phyloP scores from a whole-genome alignment of 371 early-diverging fungal species.

The Saksenaea oblongispora region DNA sequence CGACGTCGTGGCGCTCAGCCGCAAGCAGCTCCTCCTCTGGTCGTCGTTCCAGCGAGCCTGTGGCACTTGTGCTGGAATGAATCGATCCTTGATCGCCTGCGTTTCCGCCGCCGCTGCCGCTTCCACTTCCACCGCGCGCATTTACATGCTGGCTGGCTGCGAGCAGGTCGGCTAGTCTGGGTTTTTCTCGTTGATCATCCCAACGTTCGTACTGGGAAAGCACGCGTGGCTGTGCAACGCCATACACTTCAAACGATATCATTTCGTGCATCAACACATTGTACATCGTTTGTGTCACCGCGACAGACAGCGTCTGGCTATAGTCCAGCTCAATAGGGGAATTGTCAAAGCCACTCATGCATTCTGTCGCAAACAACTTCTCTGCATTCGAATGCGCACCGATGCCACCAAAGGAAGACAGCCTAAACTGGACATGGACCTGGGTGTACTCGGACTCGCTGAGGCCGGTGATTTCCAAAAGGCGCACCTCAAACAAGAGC shows the following conservation, averaged over 20 bases:
- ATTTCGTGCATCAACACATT: conserved; percentile 42
- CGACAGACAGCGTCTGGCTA: conserved; percentile 61
- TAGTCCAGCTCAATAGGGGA: conserved; percentile 59
- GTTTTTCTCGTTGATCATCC: conserved; percentile 41
- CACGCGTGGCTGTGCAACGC: conserved; percentile 51
- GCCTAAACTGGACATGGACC: conserved; percentile 65
- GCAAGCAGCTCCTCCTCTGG: conserved; percentile 69
- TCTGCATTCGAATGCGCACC: conserved; percentile 47
- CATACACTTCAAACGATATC: conserved; percentile 69
- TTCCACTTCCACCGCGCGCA: too few relatives aligned
- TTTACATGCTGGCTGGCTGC: neutral
- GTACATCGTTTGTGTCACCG: conserved; percentile 45
- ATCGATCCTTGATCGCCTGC: conserved; percentile 23
- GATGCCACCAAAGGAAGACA: conserved; percentile 63
- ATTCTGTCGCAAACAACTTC: conserved; percentile 70
- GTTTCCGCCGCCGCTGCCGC: too few relatives aligned
- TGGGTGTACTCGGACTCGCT: conserved; percentile 70
- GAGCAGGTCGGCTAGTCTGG: conserved; percentile 6
- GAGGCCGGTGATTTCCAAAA: conserved; percentile 70
- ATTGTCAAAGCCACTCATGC: conserved; percentile 56
- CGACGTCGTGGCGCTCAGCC: conserved; percentile 71
- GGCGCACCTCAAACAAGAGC: conserved; percentile 71
- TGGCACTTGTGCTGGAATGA: conserved; percentile 16
- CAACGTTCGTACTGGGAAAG: conserved; percentile 62
- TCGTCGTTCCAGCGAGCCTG: conserved; percentile 46